These are phyloP conservation scores for Mimosa bimucronata DNA, from an alignment of 306 rosid genomes.

Conservation along the genomic window DNA sequence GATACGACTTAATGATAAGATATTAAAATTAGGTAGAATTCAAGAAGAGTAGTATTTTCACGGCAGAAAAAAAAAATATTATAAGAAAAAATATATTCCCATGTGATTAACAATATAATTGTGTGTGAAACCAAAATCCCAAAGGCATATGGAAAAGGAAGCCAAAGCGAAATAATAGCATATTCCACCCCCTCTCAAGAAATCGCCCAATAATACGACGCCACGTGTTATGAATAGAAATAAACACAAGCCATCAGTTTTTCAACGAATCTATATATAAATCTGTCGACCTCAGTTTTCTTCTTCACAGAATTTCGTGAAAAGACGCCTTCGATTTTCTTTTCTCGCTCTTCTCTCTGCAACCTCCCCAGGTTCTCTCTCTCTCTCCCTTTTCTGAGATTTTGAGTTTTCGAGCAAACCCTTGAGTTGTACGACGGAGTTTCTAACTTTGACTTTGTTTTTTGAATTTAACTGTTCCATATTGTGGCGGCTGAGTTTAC, in stretches of 20 bases:
- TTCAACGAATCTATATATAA: slow-evolving; percentile 12
- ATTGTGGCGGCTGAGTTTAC: background rate
- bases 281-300: slow-evolving; percentile 34
- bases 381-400: background rate
- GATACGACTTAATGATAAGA: background rate
- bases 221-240: slow-evolving; percentile 28
- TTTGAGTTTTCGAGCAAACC: background rate
- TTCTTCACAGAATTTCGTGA: background rate
- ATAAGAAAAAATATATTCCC: background rate
- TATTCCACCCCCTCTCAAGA: background rate
- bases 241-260: background rate
- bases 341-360: background rate
- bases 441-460: background rate
- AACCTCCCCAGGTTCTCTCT: too few relatives aligned
- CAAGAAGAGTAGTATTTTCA: background rate
- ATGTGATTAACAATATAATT: too few relatives aligned
- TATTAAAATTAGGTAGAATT: background rate
- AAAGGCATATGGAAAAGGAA: background rate
- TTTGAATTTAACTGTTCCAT: background rate
- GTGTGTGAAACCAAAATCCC: background rate
- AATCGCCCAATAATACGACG: background rate
- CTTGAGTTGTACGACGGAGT: background rate
- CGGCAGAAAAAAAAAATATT: too few relatives aligned
- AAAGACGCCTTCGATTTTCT: background rate
- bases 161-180: slow-evolving; percentile 7